A percentile compares a stretch with the other conserved stretches of the same genome.
These are phyloP conservation scores for Arthrobotrys conoides DNA, from an alignment of 2,329 filamentous ascomycete species.

Conservation along the genomic window DNA sequence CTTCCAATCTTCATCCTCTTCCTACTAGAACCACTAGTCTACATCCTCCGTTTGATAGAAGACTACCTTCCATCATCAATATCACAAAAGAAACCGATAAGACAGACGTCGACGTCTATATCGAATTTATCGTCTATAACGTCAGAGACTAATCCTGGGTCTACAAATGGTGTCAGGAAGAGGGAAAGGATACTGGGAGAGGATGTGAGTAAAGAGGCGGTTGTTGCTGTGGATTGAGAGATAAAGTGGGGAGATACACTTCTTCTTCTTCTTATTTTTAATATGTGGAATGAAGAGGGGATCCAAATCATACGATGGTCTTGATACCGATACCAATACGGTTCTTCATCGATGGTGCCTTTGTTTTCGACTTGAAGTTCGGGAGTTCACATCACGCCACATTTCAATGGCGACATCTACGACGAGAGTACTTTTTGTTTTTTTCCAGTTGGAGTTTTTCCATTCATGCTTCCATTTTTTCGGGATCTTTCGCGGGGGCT, in stretches of 20 bases:
- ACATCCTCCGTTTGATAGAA: conserved; percentile 52
- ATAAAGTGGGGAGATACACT: conserved; percentile 8
- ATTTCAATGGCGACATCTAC: neutral
- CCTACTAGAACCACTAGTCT: conserved; percentile 55
- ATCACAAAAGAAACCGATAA: conserved; percentile 15
- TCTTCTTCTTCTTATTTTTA: neutral
- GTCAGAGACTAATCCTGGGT: conserved; percentile 37
- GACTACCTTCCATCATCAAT: conserved; percentile 47
- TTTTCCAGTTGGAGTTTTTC: neutral
- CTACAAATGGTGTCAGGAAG: conserved; percentile 2
- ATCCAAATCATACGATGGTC: too few species aligned
- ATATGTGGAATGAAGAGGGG: too few species aligned
- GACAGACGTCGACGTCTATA: conserved; percentile 38
- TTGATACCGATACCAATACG: conserved; percentile 7
- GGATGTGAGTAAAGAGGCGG: conserved; percentile 16
- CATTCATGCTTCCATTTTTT: neutral
- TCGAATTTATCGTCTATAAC: conserved; percentile 48
- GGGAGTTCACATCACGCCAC: neutral
- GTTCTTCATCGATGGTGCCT: neutral
- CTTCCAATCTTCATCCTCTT: conserved; percentile 49
- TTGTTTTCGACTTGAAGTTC: neutral
- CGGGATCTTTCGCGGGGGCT: neutral
- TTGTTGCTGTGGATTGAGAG: neutral
- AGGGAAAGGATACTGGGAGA: neutral
- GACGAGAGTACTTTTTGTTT: neutral